Base-by-base conservation (phyloP, 768 basidiomycete species). In the Sarcodon sp. region DNA sequence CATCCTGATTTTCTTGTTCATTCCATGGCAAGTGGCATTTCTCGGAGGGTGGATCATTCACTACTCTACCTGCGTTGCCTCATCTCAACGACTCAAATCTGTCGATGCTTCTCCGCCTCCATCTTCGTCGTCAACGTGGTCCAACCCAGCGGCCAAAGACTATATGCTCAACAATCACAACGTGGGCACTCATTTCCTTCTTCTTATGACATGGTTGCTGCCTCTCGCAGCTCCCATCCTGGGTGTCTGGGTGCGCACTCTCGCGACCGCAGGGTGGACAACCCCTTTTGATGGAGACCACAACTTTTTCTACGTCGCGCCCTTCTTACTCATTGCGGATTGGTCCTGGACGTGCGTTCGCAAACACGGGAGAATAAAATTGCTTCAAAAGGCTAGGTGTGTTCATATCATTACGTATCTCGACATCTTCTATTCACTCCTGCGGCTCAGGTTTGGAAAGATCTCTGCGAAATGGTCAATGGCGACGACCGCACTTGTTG, bases 1-100 rank as follows among this genome's bases (percentile, higher is more conserved):
- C 45, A 53, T 73, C 12, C 64, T 82, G n/a, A 80, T 92, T 35
- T 74, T 83, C 50, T 53, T 87, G 35, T 65, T 91, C 46, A 69
- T 93, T n/a, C 92, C 92, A 0, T 90, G 88, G 79, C 92, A 96
- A 63, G 85, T 93, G 8, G 90, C 85, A 4, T 92, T 85, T 63
- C 71, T 94, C 18, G 81, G 87, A 15, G 80, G 80, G 54, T 88
- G 87, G 80, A 51, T 81, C n/a, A 77, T 85, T 45, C 88, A 90
- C 51, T 65, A 88, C 41, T 67, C 76, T 55, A 81, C 77, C 35
- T 87, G 83, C 54, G 72, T 59, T 11, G 27, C 47, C 47, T n/a
- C 54, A 3, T 44, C 45, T 41, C 21, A 27, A 27, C 21, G 21
- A 27, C 21, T 27, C 21, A 27, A 4, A 27, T 27, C 21, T 2